Evolutionary conservation across 2,329 filamentous ascomycete species (phyloP).

Genomic region (Monascus ruber): DNA sequence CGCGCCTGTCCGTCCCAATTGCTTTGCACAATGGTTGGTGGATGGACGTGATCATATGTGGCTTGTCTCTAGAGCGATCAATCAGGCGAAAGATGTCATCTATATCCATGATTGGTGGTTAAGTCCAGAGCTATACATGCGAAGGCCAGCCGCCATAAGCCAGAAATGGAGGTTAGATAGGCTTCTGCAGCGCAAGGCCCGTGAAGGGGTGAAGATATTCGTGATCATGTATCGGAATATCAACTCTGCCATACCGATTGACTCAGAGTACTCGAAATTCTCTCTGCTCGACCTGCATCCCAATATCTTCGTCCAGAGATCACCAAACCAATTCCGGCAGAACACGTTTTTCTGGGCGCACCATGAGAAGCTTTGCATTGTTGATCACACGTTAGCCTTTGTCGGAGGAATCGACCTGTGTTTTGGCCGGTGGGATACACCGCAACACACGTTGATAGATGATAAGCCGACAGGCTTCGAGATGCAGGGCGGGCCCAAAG

Average conservation of each 20-base stretch:
- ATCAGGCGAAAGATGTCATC: constrained; percentile 93
- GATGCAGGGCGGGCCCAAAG: constrained; percentile 60
- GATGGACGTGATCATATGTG: constrained; percentile 98
- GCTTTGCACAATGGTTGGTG: constrained; percentile 92
- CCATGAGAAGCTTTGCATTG: constrained; percentile 94
- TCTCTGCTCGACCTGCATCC: constrained; percentile 89
- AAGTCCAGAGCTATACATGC: constrained; percentile 89
- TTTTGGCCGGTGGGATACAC: constrained; percentile 94
- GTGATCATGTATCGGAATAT: constrained; percentile 98
- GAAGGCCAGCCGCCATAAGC: constrained; percentile 84
- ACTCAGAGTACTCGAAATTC: constrained; percentile 96
- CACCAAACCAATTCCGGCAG: constrained; percentile 94
- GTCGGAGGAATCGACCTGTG: constrained; percentile 92
- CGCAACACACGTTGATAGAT: constrained; percentile 80
- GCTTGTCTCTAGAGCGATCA: constrained; percentile 94
- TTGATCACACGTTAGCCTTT: constrained; percentile 93
- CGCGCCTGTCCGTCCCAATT: constrained; percentile 73
- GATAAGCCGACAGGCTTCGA: constrained; percentile 96
- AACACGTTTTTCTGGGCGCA: constrained; percentile 99
- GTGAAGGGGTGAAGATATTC: constrained; percentile 93
- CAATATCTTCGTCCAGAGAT: constrained; percentile 91
- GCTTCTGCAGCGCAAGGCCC: constrained; percentile 82
- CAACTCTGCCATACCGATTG: constrained; percentile 91
- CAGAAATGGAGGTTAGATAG: constrained; percentile 96
- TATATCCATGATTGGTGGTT: constrained; percentile 99